A percentile compares a stretch with the other conserved stretches of the same genome.
These are phyloP conservation scores for Dothideomycetes sp. DNA, from an alignment of 2,329 filamentous ascomycete genomes.

Conservation along the genomic window DNA sequence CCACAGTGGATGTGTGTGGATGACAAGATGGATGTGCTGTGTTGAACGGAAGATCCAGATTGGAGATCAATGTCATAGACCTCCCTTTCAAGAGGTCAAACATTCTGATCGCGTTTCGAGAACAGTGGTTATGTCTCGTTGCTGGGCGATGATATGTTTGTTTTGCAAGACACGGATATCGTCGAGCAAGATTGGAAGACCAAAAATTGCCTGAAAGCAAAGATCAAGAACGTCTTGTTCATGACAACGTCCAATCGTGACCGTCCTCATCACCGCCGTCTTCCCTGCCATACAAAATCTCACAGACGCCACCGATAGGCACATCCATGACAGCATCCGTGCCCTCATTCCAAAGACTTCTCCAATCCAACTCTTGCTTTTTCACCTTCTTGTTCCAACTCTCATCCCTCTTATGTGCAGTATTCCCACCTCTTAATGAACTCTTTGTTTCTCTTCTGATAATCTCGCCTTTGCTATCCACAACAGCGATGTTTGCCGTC, in stretches of 20 bases:
- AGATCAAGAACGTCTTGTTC: too few species aligned
- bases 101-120: too few species aligned
- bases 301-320: slow-evolving; percentile 86
- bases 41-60: too few species aligned
- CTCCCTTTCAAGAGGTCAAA: too few species aligned
- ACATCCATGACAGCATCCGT: slow-evolving; percentile 98
- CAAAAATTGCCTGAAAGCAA: too few species aligned
- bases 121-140: too few species aligned
- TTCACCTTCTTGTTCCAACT: not conserved
- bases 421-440: slow-evolving; percentile 14
- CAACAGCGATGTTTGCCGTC: slow-evolving; percentile 72
- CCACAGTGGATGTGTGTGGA: too few species aligned
- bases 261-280: slow-evolving; percentile 2
- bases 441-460: slow-evolving; percentile 24
- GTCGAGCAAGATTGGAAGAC: too few species aligned
- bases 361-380: slow-evolving; percentile 53
- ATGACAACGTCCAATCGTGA: slow-evolving; percentile 1
- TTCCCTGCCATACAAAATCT: slow-evolving; percentile 69
- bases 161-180: too few species aligned
- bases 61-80: too few species aligned
- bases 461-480: slow-evolving; percentile 61
- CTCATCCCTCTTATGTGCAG: slow-evolving; percentile 20
- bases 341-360: slow-evolving; percentile 74
- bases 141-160: too few species aligned
- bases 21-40: too few species aligned